Percentiles rank a stretch among this genome's conserved stretches.
Conservation (phyloP, 768 basidiomycete genomes). For the Lentinula detonsa region DNA sequence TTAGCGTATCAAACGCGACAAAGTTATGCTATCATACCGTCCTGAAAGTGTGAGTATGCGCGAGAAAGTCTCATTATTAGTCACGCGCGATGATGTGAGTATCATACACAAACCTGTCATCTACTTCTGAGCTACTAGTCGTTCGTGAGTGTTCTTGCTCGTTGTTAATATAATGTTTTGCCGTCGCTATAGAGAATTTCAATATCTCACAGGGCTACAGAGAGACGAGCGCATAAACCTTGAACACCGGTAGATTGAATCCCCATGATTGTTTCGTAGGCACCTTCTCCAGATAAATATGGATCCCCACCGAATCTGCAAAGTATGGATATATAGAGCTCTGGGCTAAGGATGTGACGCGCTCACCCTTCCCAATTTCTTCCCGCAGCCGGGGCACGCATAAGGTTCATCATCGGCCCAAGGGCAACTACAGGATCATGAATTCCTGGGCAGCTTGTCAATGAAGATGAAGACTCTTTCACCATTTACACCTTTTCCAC, state of each 20-base stretch:
- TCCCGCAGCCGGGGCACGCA: conserved; percentile 40
- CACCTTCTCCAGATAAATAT: conserved; percentile 46
- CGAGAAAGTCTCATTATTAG: neutral
- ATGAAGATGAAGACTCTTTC: neutral
- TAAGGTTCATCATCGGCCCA: conserved; percentile 41
- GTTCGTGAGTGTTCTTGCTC: conserved; percentile 44
- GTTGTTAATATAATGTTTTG: conserved; percentile 42
- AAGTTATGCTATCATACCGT: neutral
- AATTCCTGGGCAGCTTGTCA: neutral
- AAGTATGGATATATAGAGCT: neutral
- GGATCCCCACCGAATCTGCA: conserved; percentile 46
- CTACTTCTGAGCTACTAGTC: conserved; percentile 33
- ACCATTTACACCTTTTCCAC: conserved; percentile 51
- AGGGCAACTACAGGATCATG: conserved; percentile 23
- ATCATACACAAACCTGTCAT: conserved; percentile 30
- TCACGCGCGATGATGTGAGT: neutral
- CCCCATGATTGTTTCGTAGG: conserved; percentile 48
- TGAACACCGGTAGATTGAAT: conserved; percentile 48
- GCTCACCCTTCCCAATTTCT: conserved; percentile 48
- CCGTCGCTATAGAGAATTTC: conserved; percentile 21
- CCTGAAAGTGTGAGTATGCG: neutral
- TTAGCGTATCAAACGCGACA: neutral
- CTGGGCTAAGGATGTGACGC: neutral
- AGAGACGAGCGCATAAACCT: conserved; percentile 16
- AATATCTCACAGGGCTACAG: neutral